Conservation (phyloP, 1,284 basidiomycete species). For the Cystobasidiaceae sp. region DNA sequence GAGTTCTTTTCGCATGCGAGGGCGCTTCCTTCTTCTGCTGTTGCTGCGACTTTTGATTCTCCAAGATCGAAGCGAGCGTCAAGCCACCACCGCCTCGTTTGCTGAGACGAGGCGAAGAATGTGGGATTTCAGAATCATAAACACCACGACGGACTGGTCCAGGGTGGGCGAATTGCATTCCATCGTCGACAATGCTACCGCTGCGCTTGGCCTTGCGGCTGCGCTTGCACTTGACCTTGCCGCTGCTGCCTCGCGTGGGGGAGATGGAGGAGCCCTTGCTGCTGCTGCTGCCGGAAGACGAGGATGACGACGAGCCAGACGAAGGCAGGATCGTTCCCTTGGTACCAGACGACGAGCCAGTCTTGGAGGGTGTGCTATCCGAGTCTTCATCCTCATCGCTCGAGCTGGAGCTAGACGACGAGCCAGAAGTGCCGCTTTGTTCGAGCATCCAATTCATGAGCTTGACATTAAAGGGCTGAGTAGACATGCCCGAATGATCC, state of each 20-base stretch:
- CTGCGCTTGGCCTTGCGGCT: background rate
- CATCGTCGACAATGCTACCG: background rate
- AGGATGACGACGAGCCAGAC: background rate
- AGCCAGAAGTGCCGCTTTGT: background rate
- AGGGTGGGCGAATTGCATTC: background rate
- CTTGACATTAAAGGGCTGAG: conserved; percentile 14
- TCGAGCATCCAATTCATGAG: conserved; percentile 22
- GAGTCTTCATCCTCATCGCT: background rate
- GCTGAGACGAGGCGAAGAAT: background rate
- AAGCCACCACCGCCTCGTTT: too few species aligned
- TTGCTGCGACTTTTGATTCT: too few species aligned
- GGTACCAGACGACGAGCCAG: background rate
- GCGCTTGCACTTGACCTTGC: background rate
- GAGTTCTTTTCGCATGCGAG: background rate
- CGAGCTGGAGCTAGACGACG: background rate
- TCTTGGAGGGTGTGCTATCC: background rate
- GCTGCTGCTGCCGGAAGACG: background rate
- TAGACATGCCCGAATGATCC: conserved; percentile 17
- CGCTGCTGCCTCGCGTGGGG: too few species aligned
- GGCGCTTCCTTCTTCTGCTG: too few species aligned
- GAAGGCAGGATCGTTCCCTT: background rate
- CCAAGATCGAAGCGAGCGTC: too few species aligned
- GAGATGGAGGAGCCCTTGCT: background rate
- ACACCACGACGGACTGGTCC: conserved; percentile 2
- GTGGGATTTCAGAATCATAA: background rate